A percentile compares a stretch with the other conserved stretches of the same genome.
Evolutionary conservation across 306 rosid genomes (phyloP).

Genomic region (Citrullus amarus): DNA sequence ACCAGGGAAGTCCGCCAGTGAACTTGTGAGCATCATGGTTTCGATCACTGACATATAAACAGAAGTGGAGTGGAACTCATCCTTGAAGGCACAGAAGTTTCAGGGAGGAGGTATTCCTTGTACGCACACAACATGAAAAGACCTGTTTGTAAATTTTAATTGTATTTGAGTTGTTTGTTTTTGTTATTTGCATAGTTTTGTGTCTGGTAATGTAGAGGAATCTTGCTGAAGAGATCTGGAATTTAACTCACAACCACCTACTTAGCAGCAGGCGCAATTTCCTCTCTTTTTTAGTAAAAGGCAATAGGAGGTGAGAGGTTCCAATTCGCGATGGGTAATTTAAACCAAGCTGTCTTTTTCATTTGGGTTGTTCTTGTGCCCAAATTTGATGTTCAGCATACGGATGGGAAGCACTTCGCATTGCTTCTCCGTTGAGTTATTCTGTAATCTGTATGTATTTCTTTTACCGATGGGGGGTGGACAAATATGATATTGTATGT

Average conservation of each 20-base stretch:
- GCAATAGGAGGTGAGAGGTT: background rate
- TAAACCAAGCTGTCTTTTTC: background rate
- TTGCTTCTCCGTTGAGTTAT: background rate
- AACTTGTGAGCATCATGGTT: constrained; percentile 40
- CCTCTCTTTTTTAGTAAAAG: background rate
- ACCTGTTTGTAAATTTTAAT: background rate
- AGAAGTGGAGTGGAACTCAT: background rate
- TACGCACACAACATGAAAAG: background rate
- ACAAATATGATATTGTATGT: background rate
- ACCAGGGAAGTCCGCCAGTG: constrained; percentile 83
- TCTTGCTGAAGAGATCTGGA: background rate
- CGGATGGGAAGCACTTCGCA: background rate
- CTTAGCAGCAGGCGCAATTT: background rate
- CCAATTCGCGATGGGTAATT: background rate
- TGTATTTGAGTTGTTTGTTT: background rate
- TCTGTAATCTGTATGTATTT: background rate
- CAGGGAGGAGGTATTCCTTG: constrained; percentile 10
- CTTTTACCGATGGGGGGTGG: background rate
- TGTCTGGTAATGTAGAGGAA: background rate
- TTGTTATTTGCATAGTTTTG: background rate
- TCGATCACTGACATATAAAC: constrained; percentile 9
- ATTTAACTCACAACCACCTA: background rate
- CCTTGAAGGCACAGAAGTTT: background rate
- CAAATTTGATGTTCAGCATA: background rate
- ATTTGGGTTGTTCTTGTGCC: background rate